Base-by-base conservation (phyloP, 805 yeast species). In the Pachysolen tannophilus region DNA sequence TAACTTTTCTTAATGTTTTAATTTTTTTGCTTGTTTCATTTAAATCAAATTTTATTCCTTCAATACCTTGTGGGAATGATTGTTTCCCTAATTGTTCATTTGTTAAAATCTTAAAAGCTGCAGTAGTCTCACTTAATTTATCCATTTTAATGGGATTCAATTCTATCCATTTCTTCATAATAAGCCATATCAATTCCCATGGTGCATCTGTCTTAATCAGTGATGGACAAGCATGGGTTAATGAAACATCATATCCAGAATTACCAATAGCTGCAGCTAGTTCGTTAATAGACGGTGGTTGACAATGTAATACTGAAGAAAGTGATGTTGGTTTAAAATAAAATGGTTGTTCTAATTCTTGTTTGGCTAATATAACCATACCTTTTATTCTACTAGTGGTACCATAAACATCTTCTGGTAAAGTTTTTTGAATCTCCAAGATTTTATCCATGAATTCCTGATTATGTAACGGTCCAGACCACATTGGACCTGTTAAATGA, bases 401-500 rank as follows among this genome's bases (percentile, higher is more conserved):
- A 32, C 81, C 82, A 55, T 85, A 92, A 0, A 71, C 65, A 5
- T 65, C 70, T 19, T 66, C 65, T 37, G 69, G 75, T 16, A 76
- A 67, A 7, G 56, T 56, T 2, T 56, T 50, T 49, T 78, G 71
- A 43, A 76, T 58, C n/a, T 67, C 63, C 36, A 85, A 65, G 30
- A 88, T 67, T 44, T 65, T 72, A 19, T 73, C 65, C 28, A 90
- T 65, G 48, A 90, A 92, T 14, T 69, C 74, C 18, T 55, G 52
- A 50, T 81, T 71, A 50, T 90, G 97, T 38, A 92, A 56, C 6
- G 69, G 64, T 0, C 87, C 94, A 8, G 78, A 87, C 83, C 95
- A 92, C 95, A 92, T 83, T 41, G 99, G 99, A 4, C 99, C 99
- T 6, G 90, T 87, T 24, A 92, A 53, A 52, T 84, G 94, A 54